Evolutionary conservation across 345 rosid genomes (phyloP), one percentile per base, ranked within the genome.

Genomic region (Salix udensis): DNA sequence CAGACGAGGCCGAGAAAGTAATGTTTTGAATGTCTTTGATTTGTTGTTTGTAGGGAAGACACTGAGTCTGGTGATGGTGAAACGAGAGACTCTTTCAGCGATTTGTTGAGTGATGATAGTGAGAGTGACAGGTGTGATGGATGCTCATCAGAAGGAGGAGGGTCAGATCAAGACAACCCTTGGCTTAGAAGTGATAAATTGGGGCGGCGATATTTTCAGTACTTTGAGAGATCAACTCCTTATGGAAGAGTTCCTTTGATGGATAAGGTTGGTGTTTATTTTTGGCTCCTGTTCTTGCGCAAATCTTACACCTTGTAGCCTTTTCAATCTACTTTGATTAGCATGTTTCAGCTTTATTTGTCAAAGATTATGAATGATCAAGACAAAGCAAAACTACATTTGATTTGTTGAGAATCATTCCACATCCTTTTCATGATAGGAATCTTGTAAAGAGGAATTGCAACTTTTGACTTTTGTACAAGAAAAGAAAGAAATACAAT

Each of bases 151-250:
- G 98, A 96, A 31, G 99, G 92, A 67, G 99, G 96, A 66, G 92
- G 96, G 15, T 86, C 82, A 7, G 98, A 94, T 66, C 92, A 90
- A 37, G 97, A 91, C 24, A 82, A 80, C 76, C 81, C 80, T 5
- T 88, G 86, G 84, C 94, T 86, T 83, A 87, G 85, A 0, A 92
- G 90, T 81, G 91, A 92, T 75, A 84, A 94, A 37, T 78, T 96
- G 81, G 99, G 99, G 19, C 79, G 87, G 79, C 92, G 90, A 36
- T 91, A 94, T 62, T 81, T 88, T 28, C 94, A 92, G 85, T 82
- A 91, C 82, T 94, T 92, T 67, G 99, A 96, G 86, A 91, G 90
- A 88, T 90, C 92, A 60, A 85, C 99, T 82, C 99, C 99, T 69
- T 92, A 89, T 79, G 90, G 90, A 76, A 86, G 99, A 78, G 97